Conservation (phyloP, 2,329 filamentous ascomycete species). For the Colletotrichum phormii region DNA sequence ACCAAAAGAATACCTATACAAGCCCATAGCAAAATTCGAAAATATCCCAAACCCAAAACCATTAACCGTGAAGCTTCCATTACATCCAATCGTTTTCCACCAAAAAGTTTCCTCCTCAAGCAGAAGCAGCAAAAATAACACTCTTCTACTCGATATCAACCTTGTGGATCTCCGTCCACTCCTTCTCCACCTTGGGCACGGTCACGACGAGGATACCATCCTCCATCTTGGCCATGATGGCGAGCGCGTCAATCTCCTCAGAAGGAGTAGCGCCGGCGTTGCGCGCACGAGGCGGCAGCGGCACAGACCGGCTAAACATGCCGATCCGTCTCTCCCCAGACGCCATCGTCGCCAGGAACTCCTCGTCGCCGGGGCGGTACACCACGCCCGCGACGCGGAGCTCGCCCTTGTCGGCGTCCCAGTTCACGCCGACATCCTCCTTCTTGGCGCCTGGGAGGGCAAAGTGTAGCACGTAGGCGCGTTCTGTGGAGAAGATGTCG, state of each 20-base stretch:
- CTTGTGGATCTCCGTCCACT: constrained; percentile 72
- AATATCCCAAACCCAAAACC: not conserved
- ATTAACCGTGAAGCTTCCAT: not conserved
- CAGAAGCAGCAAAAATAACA: not conserved
- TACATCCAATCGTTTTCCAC: not conserved
- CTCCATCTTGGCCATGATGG: constrained; percentile 80
- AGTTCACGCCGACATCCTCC: constrained; percentile 81
- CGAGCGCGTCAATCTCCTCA: constrained; percentile 71
- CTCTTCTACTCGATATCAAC: constrained; percentile 65
- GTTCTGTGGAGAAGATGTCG: constrained; percentile 79
- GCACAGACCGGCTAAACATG: constrained; percentile 77
- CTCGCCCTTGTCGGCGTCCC: constrained; percentile 75
- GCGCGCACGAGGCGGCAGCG: constrained; percentile 60
- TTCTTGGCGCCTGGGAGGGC: constrained; percentile 84
- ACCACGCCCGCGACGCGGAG: constrained; percentile 79
- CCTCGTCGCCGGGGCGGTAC: constrained; percentile 78
- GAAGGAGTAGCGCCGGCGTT: not conserved
- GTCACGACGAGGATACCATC: constrained; percentile 82
- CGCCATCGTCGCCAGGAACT: constrained; percentile 71
- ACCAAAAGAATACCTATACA: not conserved
- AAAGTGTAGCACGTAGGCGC: constrained; percentile 77
- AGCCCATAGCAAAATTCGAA: not conserved
- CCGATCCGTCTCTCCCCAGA: constrained; percentile 78
- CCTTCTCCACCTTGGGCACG: constrained; percentile 78
- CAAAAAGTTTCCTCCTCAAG: not conserved